Base-by-base conservation (phyloP, 2,329 filamentous ascomycete genomes). In the Ceratocystis huliohia region DNA sequence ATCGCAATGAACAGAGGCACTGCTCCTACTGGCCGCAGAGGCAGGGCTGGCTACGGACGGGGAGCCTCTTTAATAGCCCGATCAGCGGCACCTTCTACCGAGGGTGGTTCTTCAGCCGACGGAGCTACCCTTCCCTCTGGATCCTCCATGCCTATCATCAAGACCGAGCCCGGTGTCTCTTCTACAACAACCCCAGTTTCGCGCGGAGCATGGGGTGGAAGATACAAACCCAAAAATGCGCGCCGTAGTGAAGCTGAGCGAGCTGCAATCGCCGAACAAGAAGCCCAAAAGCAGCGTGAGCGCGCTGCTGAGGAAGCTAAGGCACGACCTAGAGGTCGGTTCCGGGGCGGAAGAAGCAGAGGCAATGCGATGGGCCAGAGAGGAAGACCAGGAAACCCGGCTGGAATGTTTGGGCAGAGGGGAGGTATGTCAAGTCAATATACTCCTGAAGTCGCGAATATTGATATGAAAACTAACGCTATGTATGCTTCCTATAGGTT, bases 241-340 rank as follows among this genome's bases (percentile, higher is more conserved):
- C 76, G 80, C 65, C 74, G 80, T 76, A 79, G 81, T 73, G 79
- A 81, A 66, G 76, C 77, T 5, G 79, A 81, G 64, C 74, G 80
- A 71, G 78, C 80, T 65, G 76, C 70, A 63, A 72, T 82, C 8
- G 80, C 80, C 59, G 74, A 76, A 13, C 74, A 77, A 65, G 77
- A 79, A 68, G 74, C 77, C 65, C 74, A 77, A 67, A 79, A 79
- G 69, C 76, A 77, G 1, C 75, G 69, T 44, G 75, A 77, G 62
- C 74, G 75, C 61, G 76, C 74, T 3, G 76, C 76, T 3, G 76
- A 76, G 28, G 76, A 78, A 71, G 73, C 74, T 22, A 73, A 73
- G 64, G 74, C 74, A 5, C 69, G 76, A 70, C 72, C 77, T 1
- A 75, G 76, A 4, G 75, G 74, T 65, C 72, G 76, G 10, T 76